A percentile compares a stretch with the other conserved stretches of the same genome.
Conservation (phyloP, 495 filamentous ascomycete genomes). For the Lepraria neglecta region DNA sequence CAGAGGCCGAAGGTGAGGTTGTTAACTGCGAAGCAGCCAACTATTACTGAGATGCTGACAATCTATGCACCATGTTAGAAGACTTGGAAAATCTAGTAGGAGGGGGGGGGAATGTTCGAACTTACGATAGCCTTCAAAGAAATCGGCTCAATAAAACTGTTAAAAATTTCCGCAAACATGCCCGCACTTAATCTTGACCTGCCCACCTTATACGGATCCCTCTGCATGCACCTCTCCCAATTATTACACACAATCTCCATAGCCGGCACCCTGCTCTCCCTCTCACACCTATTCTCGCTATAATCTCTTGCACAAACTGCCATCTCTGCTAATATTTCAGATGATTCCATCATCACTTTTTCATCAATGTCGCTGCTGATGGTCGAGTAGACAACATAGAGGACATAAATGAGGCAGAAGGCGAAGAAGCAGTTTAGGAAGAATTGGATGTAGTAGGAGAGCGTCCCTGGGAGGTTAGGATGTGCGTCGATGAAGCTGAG, state of each 20-base stretch:
- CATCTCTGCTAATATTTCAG: conserved; percentile 65
- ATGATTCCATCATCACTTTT: conserved; percentile 56
- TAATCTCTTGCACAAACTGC: conserved; percentile 62
- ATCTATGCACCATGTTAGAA: conserved; percentile 4
- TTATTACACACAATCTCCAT: conserved; percentile 64
- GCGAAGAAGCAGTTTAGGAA: conserved; percentile 70
- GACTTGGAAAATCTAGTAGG: conserved; percentile 22
- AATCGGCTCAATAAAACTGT: conserved; percentile 63
- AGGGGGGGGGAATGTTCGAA: conserved; percentile 11
- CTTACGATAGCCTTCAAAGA: conserved; percentile 66
- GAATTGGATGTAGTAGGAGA: conserved; percentile 80
- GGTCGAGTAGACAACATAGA: conserved; percentile 61
- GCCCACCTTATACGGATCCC: conserved; percentile 58
- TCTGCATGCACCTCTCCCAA: conserved; percentile 84
- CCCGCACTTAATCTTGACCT: conserved; percentile 62
- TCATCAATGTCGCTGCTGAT: conserved; percentile 71
- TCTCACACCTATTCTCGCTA: conserved; percentile 63
- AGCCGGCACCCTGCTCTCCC: conserved; percentile 58
- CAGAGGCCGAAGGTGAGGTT: conserved; percentile 51
- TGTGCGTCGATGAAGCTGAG: conserved; percentile 62
- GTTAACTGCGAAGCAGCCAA: conserved; percentile 49
- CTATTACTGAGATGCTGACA: conserved; percentile 15
- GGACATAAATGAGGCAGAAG: conserved; percentile 57
- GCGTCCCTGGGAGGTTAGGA: conserved; percentile 75
- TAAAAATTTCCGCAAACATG: conserved; percentile 76